These are phyloP conservation scores for Globisporangium cederbergense DNA, from an alignment of 352 stramenopile genomes.

Conservation along the genomic window DNA sequence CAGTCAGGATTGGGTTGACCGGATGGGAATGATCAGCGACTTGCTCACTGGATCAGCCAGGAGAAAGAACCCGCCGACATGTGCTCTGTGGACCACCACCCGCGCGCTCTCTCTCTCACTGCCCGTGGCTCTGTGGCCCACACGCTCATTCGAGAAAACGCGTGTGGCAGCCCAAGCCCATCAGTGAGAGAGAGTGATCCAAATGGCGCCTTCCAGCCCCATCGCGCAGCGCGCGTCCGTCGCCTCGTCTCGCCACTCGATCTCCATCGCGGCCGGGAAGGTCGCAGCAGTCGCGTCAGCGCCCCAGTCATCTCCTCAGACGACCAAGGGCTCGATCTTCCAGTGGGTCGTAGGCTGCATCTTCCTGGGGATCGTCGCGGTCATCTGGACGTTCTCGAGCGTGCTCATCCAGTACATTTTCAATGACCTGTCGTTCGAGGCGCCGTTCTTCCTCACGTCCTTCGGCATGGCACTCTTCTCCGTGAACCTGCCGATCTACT, in stretches of 20 bases:
- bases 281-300: background rate
- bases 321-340: slow-evolving; percentile 33
- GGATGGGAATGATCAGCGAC: slow-evolving; percentile 2
- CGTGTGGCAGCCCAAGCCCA: background rate
- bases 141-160: slow-evolving; percentile 8
- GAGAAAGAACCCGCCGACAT: background rate
- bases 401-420: slow-evolving; percentile 88
- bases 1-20: background rate
- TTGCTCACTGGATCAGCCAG: background rate
- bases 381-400: slow-evolving; percentile 80
- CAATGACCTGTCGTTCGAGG: slow-evolving; percentile 74
- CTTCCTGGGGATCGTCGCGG: slow-evolving; percentile 61
- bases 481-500: slow-evolving; percentile 73
- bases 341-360: slow-evolving; percentile 59
- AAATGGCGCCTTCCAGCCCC: slow-evolving; percentile 8
- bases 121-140: background rate
- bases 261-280: slow-evolving; percentile 9
- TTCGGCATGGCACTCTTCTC: slow-evolving; percentile 76
- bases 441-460: slow-evolving; percentile 85
- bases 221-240: slow-evolving; percentile 10
- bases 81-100: background rate
- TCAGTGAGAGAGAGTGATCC: background rate
- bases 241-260: slow-evolving; percentile 4
- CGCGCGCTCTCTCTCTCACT: background rate
- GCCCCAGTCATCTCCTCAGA: background rate